phyloP scores from a whole-genome alignment of 768 basidiomycete species.

The Leccinum truebloodii region DNA sequence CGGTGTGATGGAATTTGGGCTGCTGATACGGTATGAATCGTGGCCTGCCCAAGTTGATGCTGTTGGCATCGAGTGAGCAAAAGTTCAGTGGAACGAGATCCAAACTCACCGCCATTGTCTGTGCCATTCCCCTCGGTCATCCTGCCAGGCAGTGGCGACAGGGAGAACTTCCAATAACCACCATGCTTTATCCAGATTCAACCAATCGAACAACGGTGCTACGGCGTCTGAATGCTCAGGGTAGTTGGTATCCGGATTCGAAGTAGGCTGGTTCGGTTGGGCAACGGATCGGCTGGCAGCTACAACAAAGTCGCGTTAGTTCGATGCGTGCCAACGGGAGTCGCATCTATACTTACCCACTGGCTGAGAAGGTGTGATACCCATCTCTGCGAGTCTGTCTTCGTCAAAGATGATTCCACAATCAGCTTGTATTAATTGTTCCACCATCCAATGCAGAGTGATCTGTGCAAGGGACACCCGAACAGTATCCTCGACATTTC shows the following conservation, averaged over 20 bases:
- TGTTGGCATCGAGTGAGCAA: slow-evolving; percentile 12
- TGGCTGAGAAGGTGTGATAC: slow-evolving; percentile 32
- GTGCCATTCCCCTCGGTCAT: slow-evolving; percentile 55
- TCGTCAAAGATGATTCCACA: slow-evolving; percentile 62
- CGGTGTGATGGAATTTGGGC: slow-evolving; percentile 65
- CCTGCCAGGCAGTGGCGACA: slow-evolving; percentile 54
- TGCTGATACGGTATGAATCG: slow-evolving; percentile 45
- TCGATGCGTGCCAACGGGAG: not conserved
- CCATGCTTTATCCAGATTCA: slow-evolving; percentile 51
- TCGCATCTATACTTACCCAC: not conserved
- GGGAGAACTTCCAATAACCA: slow-evolving; percentile 76
- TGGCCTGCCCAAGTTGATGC: slow-evolving; percentile 55
- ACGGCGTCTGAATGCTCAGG: slow-evolving; percentile 35
- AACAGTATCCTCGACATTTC: slow-evolving; percentile 46
- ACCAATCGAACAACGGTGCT: slow-evolving; percentile 54
- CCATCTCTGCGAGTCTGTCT: slow-evolving; percentile 44
- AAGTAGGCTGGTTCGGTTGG: not conserved
- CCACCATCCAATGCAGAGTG: slow-evolving; percentile 78
- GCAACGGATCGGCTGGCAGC: not conserved
- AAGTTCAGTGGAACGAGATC: not conserved
- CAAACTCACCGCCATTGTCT: slow-evolving; percentile 50
- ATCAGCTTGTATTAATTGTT: slow-evolving; percentile 55
- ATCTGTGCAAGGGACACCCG: slow-evolving; percentile 54
- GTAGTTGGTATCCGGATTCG: slow-evolving; percentile 1
- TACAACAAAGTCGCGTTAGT: not conserved